A percentile compares a stretch with the other conserved stretches of the same genome.
These are phyloP conservation scores for Talaromyces sp. DNA, from an alignment of 2,329 filamentous ascomycete genomes.

Conservation along the genomic window DNA sequence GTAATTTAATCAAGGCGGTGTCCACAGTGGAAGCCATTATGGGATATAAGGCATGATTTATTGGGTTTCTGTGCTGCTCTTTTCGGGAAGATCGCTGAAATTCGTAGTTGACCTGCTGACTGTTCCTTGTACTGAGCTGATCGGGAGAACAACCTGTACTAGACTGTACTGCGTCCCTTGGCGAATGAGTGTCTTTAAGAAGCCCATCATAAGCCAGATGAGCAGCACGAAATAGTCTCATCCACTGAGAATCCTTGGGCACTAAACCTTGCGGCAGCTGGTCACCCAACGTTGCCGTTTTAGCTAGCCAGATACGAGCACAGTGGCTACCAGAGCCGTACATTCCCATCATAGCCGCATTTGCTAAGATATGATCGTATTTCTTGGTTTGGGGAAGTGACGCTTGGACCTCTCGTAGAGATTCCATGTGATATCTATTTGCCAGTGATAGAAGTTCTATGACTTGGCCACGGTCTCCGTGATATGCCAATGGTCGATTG, in stretches of 20 bases:
- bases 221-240: conserved; percentile 37
- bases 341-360: conserved; percentile 44
- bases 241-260: conserved; percentile 38
- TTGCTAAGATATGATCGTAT: conserved; percentile 38
- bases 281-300: conserved; percentile 21
- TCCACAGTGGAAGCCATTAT: conserved; percentile 8
- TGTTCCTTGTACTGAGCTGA: background rate
- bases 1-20: background rate
- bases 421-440: conserved; percentile 38
- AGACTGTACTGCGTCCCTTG: background rate
- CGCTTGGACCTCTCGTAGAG: conserved; percentile 38
- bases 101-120: background rate
- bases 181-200: conserved; percentile 18
- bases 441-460: conserved; percentile 28
- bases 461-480: conserved; percentile 25
- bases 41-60: background rate
- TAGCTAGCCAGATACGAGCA: conserved; percentile 34
- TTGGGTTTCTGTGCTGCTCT: background rate
- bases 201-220: conserved; percentile 35
- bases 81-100: background rate
- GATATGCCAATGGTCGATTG: conserved; percentile 21
- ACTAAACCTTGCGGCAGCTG: conserved; percentile 26
- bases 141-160: background rate
- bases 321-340: conserved; percentile 41
- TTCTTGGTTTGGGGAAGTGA: conserved; percentile 29